Base-by-base conservation (phyloP, 1,284 basidiomycete genomes). In the Leccinum pallidistipes region DNA sequence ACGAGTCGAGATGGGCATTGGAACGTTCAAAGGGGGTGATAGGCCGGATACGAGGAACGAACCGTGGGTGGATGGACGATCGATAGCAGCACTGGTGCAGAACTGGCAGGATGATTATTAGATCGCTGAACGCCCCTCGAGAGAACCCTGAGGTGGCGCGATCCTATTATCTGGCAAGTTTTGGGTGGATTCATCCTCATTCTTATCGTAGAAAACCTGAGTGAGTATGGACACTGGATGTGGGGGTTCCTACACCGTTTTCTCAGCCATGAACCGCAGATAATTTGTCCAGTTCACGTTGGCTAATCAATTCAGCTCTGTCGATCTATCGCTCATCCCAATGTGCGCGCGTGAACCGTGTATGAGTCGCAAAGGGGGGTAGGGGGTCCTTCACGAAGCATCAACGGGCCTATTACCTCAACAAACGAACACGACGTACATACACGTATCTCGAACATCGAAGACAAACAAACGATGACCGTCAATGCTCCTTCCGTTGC, bases 401-500 rank as follows among this genome's bases (percentile, higher is more conserved):
- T 45, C 18, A 21, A 8, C 45, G 14, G 21, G 53, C 21, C 6
- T 2, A 38, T 38, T 24, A 18, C 52, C 8, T 36, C 12, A 54
- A 36, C 32, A 18, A 36, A 54, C 52, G n/a, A 36, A 11, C 3
- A 34, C 31, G 11, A 53, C 29, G 29, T 21, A 53, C 14, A 21
- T 43, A 10, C 5, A 43, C 40, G 1, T 43, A 43, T 9, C 8
- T 18, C 31, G 14, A 52, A 53, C 6, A 32, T n/a, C 11, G n/a
- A 53, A 47, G 12, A 21, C 21, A 9, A 14, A 50, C 8, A 50
- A 50, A 50, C 60, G n/a, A 73, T 61, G 12, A 63, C 59, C 1
- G 70, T 60, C 36, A 7, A 68, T 66, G 34, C 65, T 74, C 50
- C 59, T 64, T 27, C 68, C 69, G 32, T 75, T 65, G 4, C 64